Evolutionary conservation across 306 rosid species (phyloP).

Genomic region (Castanospermum australe): DNA sequence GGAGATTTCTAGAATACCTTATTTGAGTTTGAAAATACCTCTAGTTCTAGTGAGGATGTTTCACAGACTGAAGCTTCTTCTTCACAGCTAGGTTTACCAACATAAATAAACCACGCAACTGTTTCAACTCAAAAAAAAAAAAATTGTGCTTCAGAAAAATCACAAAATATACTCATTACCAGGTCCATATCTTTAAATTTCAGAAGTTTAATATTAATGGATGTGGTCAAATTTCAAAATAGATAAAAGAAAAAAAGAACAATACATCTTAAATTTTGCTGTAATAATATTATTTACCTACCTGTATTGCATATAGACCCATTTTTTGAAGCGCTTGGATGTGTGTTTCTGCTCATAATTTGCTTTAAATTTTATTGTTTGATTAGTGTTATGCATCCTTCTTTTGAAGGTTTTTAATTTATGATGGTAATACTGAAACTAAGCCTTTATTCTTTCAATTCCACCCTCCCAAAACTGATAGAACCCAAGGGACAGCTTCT

Average conservation of each 20-base stretch:
- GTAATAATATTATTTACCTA: no score
- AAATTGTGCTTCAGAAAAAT: no score
- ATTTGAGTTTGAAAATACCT: conserved; percentile 8
- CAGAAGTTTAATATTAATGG: no score
- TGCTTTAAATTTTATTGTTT: conserved; percentile 16
- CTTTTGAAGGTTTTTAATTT: conserved; percentile 18
- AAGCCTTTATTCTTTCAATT: conserved; percentile 16
- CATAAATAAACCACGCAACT: neutral
- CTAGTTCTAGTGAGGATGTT: neutral
- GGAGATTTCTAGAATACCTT: conserved; percentile 15
- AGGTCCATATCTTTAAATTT: no score
- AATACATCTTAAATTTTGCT: no score
- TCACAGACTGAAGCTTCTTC: conserved; percentile 17
- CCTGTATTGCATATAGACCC: neutral
- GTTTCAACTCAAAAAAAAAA: conserved; percentile 12
- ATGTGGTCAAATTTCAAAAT: no score
- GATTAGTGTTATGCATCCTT: neutral
- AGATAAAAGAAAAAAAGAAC: no score
- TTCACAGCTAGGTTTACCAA: conserved; percentile 7
- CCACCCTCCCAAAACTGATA: conserved; percentile 30
- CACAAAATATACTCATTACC: no score
- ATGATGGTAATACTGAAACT: neutral
- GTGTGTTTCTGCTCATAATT: neutral
- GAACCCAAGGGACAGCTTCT: conserved; percentile 99
- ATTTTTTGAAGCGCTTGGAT: neutral